phyloP scores from a whole-genome alignment of 1,284 basidiomycete species.

The Cryptococcus jaspeensis region DNA sequence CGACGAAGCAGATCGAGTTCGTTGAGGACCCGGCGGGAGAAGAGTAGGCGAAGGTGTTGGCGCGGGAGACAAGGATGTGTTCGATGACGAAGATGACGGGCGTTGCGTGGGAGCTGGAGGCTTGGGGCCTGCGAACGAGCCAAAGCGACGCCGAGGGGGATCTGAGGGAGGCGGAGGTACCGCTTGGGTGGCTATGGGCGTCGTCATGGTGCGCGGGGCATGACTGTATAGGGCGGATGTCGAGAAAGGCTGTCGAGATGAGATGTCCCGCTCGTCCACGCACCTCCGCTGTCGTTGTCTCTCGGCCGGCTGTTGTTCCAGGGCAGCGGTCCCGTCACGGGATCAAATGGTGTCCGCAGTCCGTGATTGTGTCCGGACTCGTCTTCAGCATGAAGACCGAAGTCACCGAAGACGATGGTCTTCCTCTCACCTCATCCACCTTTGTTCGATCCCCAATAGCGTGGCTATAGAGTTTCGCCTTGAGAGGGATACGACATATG shows the following conservation, averaged over 20 bases:
- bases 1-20: conserved; percentile 28
- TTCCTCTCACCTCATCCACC: too few relatives aligned
- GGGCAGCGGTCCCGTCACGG: too few relatives aligned
- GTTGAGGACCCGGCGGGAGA: conserved; percentile 14
- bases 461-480: too few relatives aligned
- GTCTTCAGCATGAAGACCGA: too few relatives aligned
- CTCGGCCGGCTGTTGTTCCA: neutral
- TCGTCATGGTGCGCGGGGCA: conserved; percentile 1
- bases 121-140: conserved; percentile 7
- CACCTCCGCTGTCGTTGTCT: too few relatives aligned
- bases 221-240: neutral
- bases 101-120: neutral
- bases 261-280: neutral
- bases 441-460: too few relatives aligned
- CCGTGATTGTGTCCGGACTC: neutral
- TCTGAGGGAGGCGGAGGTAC: conserved; percentile 5
- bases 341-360: neutral
- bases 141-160: conserved; percentile 15
- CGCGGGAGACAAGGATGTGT: conserved; percentile 8
- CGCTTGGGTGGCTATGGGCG: neutral
- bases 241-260: neutral
- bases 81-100: conserved; percentile 12
- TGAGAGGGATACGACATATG: too few relatives aligned
- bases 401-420: too few relatives aligned
- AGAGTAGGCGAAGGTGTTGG: conserved; percentile 5